Conservation (phyloP, 768 basidiomycete genomes). For the Kwoniella botswanensis region DNA sequence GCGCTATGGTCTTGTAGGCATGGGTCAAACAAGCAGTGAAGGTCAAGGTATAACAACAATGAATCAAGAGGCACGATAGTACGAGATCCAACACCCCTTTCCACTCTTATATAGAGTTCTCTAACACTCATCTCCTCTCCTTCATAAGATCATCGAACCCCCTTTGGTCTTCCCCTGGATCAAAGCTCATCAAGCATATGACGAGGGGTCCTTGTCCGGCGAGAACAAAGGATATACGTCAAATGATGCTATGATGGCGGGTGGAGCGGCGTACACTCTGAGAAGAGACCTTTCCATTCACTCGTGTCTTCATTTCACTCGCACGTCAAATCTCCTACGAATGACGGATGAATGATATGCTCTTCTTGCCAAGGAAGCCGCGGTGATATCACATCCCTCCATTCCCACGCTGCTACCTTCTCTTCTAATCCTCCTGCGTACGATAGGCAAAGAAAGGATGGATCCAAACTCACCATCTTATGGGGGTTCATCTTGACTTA, state of each 20-base stretch:
- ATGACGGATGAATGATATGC: too few relatives aligned
- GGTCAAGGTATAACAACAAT: not conserved
- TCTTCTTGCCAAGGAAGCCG: too few relatives aligned
- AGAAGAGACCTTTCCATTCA: not conserved
- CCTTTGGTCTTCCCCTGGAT: not conserved
- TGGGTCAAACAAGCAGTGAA: not conserved
- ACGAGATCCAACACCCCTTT: not conserved
- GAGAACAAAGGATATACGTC: conserved; percentile 22
- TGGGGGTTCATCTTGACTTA: conserved; percentile 51
- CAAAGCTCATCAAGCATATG: not conserved
- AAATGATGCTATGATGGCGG: not conserved
- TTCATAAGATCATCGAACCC: not conserved
- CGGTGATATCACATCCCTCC: not conserved
- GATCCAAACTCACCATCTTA: conserved; percentile 46
- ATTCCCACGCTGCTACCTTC: not conserved
- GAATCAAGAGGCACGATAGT: not conserved
- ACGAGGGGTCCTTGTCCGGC: not conserved
- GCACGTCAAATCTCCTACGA: not conserved
- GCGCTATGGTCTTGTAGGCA: not conserved
- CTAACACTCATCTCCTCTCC: not conserved
- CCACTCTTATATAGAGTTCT: not conserved
- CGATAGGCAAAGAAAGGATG: not conserved
- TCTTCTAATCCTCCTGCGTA: not conserved
- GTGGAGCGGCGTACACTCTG: not conserved
- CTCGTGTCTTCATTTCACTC: not conserved